Evolutionary conservation across 2,329 filamentous ascomycete genomes (phyloP).

Genomic region (Fusarium sp.): DNA sequence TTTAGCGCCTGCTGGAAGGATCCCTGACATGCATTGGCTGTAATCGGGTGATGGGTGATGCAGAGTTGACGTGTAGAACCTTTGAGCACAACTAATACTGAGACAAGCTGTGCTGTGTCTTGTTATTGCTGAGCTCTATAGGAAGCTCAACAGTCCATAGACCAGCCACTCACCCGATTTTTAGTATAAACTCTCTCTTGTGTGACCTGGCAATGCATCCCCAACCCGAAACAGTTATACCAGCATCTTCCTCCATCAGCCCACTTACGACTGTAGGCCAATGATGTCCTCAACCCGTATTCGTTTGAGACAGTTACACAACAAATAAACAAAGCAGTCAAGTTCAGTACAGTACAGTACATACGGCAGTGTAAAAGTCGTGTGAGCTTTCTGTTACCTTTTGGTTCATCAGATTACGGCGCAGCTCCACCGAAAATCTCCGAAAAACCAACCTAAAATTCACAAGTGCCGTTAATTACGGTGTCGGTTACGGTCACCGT

Average conservation of each 20-base stretch:
- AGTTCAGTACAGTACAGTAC: neutral
- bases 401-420: constrained; percentile 12
- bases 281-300: neutral
- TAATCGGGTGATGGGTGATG: constrained; percentile 25
- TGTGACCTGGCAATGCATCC: constrained; percentile 37
- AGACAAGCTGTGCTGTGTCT: neutral
- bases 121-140: neutral
- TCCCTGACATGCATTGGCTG: constrained; percentile 10
- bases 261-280: neutral
- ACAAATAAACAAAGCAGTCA: neutral
- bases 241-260: constrained; percentile 11
- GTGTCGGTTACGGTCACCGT: neutral
- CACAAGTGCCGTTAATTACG: neutral
- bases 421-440: constrained; percentile 21
- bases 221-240: constrained; percentile 12
- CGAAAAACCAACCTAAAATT: neutral
- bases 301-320: neutral
- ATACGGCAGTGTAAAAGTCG: neutral
- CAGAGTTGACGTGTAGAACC: constrained; percentile 26
- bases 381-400: neutral
- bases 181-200: constrained; percentile 4
- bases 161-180: neutral
- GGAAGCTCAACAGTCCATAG: neutral
- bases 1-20: constrained; percentile 22
- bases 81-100: neutral